Evolutionary conservation across 2,329 filamentous ascomycete species (phyloP), one percentile per base, ranked within the genome.

Genomic region (Colletotrichum magnum): DNA sequence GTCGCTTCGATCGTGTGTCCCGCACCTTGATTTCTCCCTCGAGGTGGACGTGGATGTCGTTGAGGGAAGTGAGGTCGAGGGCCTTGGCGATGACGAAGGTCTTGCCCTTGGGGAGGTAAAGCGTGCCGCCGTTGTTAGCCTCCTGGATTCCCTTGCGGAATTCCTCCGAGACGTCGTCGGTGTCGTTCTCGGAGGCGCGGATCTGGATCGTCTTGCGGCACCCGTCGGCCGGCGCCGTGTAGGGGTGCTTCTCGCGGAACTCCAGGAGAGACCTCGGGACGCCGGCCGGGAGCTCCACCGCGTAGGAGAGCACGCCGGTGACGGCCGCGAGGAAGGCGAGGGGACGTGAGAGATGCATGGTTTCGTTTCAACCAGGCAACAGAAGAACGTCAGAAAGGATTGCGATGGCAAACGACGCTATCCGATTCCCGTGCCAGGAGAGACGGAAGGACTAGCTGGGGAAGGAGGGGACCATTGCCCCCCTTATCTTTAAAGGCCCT

Each of bases 11-110:
- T 48, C 2, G 6, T 36, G 6, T 36, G 9, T 7, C 4, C 16
- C 32, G 12, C 6, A 69, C 69, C 69, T 69, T 71, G 58, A 89
- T 82, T 75, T 89, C 86, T 43, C 89, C 89, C 66, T 90, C 87
- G 36, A 90, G 80, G 60, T 85, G 85, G 32, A 90, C 80, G 18
- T 90, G 86, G 2, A 90, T 80, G 64, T 90, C 82, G 56, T 89
- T 79, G 59, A 90, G 77, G 70, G 89, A 89, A 9, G 83, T 89
- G 70, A 90, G 75, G 71, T 90, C 87, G 13, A 90, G 78, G 64
- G 86, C 88, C 77, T 86, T 88, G 63, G 87, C 88, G 72, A 90
- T 88, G 21, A 90, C 79, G 74, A 86, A 90, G 1, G 82, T 87
- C 74, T 87, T 79, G 5, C 83, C 83, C 73, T 86, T 85, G 48